Evolutionary conservation across 257 asterid species (phyloP).

Genomic region (Coffea canephora): DNA sequence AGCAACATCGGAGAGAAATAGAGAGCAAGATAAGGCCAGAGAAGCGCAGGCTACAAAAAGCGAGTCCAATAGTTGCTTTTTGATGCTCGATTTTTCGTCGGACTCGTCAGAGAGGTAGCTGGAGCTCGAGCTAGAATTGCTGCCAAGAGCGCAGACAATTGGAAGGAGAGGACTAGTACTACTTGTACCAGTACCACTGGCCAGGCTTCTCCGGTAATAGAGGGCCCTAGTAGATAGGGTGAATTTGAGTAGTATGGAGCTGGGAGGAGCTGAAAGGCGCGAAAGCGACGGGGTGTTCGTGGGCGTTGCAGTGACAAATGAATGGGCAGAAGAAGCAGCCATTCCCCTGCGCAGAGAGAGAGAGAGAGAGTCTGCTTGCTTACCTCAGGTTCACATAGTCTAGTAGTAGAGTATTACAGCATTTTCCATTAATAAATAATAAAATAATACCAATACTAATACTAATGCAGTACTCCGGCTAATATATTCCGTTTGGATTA

Average conservation of each 20-base stretch:
- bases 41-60: slow-evolving; percentile 71
- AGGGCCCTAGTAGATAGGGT: slow-evolving; percentile 25
- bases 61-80: slow-evolving; percentile 52
- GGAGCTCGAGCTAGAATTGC: slow-evolving; percentile 20
- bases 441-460: no score
- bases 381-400: background rate
- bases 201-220: slow-evolving; percentile 1
- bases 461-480: no score
- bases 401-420: no score
- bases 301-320: slow-evolving; percentile 30
- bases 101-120: slow-evolving; percentile 28
- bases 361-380: slow-evolving; percentile 4
- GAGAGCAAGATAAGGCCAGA: slow-evolving; percentile 67
- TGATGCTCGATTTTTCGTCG: slow-evolving; percentile 29
- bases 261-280: slow-evolving; percentile 17
- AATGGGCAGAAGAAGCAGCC: slow-evolving; percentile 31
- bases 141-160: slow-evolving; percentile 34
- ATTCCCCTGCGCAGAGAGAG: slow-evolving; percentile 13
- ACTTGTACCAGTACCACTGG: background rate
- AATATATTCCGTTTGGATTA: no score
- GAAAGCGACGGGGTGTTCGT: background rate
- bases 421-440: background rate
- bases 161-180: background rate
- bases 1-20: slow-evolving; percentile 62
- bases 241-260: slow-evolving; percentile 14